Evolutionary conservation across 805 yeast species (phyloP).

Genomic region (Komagataella mondaviorum): DNA sequence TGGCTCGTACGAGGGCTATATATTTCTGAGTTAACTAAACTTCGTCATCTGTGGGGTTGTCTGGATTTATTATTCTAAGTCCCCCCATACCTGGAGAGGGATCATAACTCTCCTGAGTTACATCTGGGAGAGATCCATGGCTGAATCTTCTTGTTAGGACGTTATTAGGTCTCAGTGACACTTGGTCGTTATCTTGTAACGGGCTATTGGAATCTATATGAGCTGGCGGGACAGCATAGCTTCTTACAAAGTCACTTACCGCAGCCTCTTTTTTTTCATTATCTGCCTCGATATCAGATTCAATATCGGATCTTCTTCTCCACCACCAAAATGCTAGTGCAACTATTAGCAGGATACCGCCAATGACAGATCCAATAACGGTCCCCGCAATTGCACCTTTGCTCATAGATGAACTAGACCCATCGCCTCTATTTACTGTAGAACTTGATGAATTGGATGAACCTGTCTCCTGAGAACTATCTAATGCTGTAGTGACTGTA

Average conservation of each 20-base stretch:
- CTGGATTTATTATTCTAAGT: conserved; percentile 20
- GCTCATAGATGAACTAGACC: conserved; percentile 5
- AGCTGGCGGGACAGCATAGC: not conserved
- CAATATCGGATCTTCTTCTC: conserved; percentile 7
- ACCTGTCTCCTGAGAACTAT: conserved; percentile 3
- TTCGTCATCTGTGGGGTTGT: conserved; percentile 7
- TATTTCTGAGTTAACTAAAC: not conserved
- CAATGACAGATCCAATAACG: conserved; percentile 17
- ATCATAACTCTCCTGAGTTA: conserved; percentile 12
- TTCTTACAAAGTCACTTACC: not conserved
- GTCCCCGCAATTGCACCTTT: conserved; percentile 22
- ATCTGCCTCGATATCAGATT: conserved; percentile 6
- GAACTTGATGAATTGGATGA: conserved; percentile 4
- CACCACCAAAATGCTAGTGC: conserved; percentile 10
- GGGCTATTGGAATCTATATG: not conserved
- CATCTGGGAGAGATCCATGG: conserved; percentile 21
- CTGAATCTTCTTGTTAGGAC: conserved; percentile 16
- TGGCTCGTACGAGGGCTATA: not conserved
- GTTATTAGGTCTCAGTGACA: conserved; percentile 10
- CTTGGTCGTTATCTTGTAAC: not conserved
- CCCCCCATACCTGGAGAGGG: not conserved
- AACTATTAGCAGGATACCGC: conserved; percentile 8
- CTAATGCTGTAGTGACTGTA: conserved; percentile 4
- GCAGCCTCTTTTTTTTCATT: conserved; percentile 7
- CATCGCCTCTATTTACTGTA: conserved; percentile 1